These are phyloP conservation scores for Hyaloscypha finlandica DNA, from an alignment of 495 filamentous ascomycete genomes.

Conservation along the genomic window DNA sequence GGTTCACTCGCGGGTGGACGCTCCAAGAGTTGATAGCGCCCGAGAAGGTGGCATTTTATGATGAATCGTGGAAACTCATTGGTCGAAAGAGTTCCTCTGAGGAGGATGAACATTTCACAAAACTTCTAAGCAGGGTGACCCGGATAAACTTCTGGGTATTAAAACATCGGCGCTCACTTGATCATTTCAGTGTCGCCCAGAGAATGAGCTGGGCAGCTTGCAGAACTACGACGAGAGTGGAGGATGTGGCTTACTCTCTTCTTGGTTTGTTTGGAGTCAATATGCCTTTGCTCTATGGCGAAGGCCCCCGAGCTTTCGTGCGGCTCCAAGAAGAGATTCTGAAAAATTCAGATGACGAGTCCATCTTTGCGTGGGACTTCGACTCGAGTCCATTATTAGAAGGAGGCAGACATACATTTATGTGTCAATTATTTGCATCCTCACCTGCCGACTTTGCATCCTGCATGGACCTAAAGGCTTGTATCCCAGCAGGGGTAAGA, in stretches of 20 bases:
- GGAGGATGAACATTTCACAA: background rate
- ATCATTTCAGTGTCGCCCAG: background rate
- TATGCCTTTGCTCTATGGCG: conserved; percentile 27
- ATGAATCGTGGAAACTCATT: background rate
- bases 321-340: conserved; percentile 25
- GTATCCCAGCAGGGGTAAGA: too few relatives aligned
- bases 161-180: background rate
- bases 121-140: background rate
- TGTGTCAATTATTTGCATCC: too few relatives aligned
- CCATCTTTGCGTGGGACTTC: background rate
- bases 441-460: too few relatives aligned
- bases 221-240: conserved; percentile 9
- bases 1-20: background rate
- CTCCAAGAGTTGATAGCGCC: background rate
- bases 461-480: too few relatives aligned
- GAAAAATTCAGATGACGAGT: background rate
- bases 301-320: conserved; percentile 18
- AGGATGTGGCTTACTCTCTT: conserved; percentile 24
- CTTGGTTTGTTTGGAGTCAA: conserved; percentile 25
- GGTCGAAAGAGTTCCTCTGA: background rate
- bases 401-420: too few relatives aligned
- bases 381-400: too few relatives aligned
- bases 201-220: conserved; percentile 19
- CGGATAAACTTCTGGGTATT: background rate
- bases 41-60: background rate